Percentiles rank a stretch among this genome's conserved stretches.
phyloP scores from a whole-genome alignment of 2,329 filamentous ascomycete species.

The Fusarium liriodendri region DNA sequence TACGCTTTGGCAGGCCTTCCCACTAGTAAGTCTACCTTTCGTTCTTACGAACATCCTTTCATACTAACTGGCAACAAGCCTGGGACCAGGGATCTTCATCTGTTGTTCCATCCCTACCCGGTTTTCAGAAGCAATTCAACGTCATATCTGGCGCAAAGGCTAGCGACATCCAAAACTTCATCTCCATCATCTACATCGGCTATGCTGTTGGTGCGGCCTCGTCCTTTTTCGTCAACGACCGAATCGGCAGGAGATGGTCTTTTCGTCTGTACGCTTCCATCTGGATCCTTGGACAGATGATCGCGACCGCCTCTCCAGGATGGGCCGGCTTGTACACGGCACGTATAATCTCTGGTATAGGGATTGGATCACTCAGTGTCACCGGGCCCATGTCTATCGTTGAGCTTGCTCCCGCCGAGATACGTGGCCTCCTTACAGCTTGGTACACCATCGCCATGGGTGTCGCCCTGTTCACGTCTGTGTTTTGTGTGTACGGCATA shows the following conservation, averaged over 20 bases:
- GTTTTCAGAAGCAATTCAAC: slow-evolving; percentile 17
- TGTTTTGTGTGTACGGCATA: slow-evolving; percentile 50
- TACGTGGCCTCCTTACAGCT: slow-evolving; percentile 50
- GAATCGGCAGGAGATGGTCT: slow-evolving; percentile 54
- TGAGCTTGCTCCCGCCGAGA: slow-evolving; percentile 53
- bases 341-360: slow-evolving; percentile 52
- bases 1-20: not conserved
- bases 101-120: slow-evolving; percentile 27
- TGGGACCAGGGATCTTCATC: slow-evolving; percentile 33
- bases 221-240: slow-evolving; percentile 34
- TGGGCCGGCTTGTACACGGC: slow-evolving; percentile 48
- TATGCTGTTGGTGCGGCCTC: slow-evolving; percentile 33
- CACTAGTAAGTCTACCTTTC: not conserved
- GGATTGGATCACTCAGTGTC: slow-evolving; percentile 53
- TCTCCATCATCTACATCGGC: slow-evolving; percentile 30
- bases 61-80: not conserved
- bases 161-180: slow-evolving; percentile 14
- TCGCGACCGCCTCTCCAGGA: slow-evolving; percentile 43
- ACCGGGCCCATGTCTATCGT: slow-evolving; percentile 52
- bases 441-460: slow-evolving; percentile 54
- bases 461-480: slow-evolving; percentile 45
- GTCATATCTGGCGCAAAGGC: slow-evolving; percentile 19
- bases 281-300: slow-evolving; percentile 49
- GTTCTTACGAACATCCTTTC: not conserved
- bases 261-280: slow-evolving; percentile 51